Base-by-base conservation (phyloP, 129 eudicot genomes). In the Flaveria bidentis region DNA sequence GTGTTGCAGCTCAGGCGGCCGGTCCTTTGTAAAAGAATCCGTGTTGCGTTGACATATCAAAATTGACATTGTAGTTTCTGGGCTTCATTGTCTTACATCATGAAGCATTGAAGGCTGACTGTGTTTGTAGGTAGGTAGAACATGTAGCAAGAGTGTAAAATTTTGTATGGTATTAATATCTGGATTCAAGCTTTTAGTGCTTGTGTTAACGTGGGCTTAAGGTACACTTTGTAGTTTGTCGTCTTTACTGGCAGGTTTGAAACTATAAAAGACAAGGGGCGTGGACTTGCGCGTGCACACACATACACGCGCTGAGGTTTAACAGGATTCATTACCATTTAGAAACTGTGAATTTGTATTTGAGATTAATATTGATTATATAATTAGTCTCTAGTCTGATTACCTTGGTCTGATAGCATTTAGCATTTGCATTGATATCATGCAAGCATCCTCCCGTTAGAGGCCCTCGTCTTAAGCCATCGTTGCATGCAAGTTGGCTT, bases 1-100 rank as follows among this genome's bases (percentile, higher is more conserved):
- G 23, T 64, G 58, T 36, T 74, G 84, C 95, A 91, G 97, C 61
- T 86, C 95, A 2, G 95, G 95, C 52, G 97, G 95, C 1, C 92
- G 92, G n/a, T 81, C 92, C 9, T 87, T 91, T 56, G 97, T 91
- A 60, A 91, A 91, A 76, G 92, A 91, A 72, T 83, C 88, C 0
- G 92, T 91, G 17, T 65, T 91, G 81, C 94, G 97, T 77, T 91
- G 81, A 85, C 66, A 30, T 30, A 30, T 30, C 13, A 12, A 42
- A 25, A 33, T 23, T 52, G 73, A 33, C 73, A 56, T 58, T 33
- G 70, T 58, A 73, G 53, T 28, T 52, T 63, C 13, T 67, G 80
- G 76, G 69, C 33, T 78, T 70, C 13, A 5, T 67, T 67, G 77
- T 55, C 63, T 64, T 82, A 76, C 66, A 68, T 36, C 44, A 22